Conservation (phyloP, 1,284 basidiomycete species). For the Lentinus polychrous region DNA sequence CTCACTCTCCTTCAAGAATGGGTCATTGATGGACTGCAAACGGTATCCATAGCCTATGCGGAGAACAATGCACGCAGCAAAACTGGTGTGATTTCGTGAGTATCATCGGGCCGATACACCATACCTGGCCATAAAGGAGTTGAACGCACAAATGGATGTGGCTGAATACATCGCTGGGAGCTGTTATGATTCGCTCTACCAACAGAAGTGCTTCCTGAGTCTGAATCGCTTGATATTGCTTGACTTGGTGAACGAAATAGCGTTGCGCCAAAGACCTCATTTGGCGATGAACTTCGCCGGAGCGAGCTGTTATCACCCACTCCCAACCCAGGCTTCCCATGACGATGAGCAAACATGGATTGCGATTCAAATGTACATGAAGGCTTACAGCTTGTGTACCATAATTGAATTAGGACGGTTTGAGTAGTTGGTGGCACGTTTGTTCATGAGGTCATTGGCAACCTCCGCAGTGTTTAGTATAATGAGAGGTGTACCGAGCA, state of each 20-base stretch:
- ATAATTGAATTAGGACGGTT: neutral
- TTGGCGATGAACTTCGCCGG: neutral
- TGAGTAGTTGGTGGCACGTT: neutral
- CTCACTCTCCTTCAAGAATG: neutral
- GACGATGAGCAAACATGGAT: neutral
- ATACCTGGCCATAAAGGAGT: too few species aligned
- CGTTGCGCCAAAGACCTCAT: neutral
- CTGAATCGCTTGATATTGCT: neutral
- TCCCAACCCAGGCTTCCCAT: neutral
- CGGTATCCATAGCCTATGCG: neutral
- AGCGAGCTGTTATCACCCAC: neutral
- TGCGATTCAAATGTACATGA: neutral
- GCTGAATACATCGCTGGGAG: too few species aligned
- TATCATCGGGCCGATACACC: too few species aligned
- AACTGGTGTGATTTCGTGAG: neutral
- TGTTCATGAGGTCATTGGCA: neutral
- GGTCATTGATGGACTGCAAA: neutral
- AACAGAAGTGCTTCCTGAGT: neutral
- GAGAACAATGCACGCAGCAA: neutral
- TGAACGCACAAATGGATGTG: too few species aligned
- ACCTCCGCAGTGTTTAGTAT: neutral
- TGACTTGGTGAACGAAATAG: neutral
- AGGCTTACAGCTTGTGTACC: neutral
- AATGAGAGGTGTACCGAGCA: neutral
- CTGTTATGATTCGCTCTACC: neutral